phyloP scores from a whole-genome alignment of 2,329 filamentous ascomycete species.

The Fusarium newnesense region DNA sequence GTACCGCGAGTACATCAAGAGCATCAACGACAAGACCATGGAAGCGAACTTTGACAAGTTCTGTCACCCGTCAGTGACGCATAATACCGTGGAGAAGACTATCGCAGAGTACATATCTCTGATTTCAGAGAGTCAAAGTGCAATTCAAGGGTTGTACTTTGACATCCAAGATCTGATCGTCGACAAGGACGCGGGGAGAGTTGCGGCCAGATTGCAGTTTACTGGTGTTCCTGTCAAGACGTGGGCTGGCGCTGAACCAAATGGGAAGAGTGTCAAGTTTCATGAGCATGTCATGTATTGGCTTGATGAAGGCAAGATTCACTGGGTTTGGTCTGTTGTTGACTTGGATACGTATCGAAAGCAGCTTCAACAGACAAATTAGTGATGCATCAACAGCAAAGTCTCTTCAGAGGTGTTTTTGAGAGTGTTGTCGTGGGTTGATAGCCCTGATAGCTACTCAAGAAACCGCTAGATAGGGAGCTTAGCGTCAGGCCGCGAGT shows the following conservation, averaged over 20 bases:
- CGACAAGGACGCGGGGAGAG: neutral
- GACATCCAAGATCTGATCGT: conserved; percentile 11
- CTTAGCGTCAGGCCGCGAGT: no score
- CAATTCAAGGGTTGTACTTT: conserved; percentile 3
- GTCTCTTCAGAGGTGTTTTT: no score
- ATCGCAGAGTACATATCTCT: conserved; percentile 16
- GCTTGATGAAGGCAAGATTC: conserved; percentile 8
- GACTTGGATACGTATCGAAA: conserved; percentile 19
- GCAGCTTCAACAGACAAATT: neutral
- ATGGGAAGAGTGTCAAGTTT: conserved; percentile 9
- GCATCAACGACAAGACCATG: conserved; percentile 24
- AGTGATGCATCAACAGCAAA: neutral
- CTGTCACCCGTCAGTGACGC: neutral
- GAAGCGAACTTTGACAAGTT: neutral
- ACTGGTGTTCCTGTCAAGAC: conserved; percentile 2
- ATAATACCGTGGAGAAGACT: conserved; percentile 3
- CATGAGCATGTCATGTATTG: conserved; percentile 38
- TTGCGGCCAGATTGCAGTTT: conserved; percentile 24
- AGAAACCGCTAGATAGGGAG: no score
- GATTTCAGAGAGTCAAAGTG: conserved; percentile 14
- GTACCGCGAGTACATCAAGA: conserved; percentile 18
- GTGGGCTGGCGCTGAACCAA: conserved; percentile 7
- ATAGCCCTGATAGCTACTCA: no score
- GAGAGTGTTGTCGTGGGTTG: no score
- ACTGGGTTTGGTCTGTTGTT: conserved; percentile 31